Evolutionary conservation across 1,139 yeast species (phyloP).

Genomic region (Kodamaea fungicola): DNA sequence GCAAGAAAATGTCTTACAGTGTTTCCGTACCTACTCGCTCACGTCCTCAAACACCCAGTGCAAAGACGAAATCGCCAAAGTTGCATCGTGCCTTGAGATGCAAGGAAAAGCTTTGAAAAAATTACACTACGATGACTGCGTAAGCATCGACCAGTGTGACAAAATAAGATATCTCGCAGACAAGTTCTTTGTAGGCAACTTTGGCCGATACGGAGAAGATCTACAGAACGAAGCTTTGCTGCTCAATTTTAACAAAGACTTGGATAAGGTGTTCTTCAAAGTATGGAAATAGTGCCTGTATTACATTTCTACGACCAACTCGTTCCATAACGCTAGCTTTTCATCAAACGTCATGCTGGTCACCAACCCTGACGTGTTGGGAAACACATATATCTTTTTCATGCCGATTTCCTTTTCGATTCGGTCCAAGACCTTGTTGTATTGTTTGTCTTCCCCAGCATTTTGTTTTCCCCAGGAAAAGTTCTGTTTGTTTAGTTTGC

Average conservation of each 20-base stretch:
- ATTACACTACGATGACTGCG: slow-evolving; percentile 40
- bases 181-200: slow-evolving; percentile 33
- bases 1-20: slow-evolving; percentile 35
- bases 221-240: slow-evolving; percentile 23
- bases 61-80: slow-evolving; percentile 24
- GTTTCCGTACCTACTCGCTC: slow-evolving; percentile 34
- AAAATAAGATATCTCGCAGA: slow-evolving; percentile 38
- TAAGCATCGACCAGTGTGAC: slow-evolving; percentile 35
- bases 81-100: slow-evolving; percentile 30
- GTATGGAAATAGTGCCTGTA: slow-evolving; percentile 29
- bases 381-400: slow-evolving; percentile 51
- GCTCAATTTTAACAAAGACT: slow-evolving; percentile 26
- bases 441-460: slow-evolving; percentile 10
- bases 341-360: slow-evolving; percentile 44
- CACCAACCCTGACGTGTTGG: slow-evolving; percentile 77
- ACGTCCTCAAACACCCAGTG: slow-evolving; percentile 27
- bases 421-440: slow-evolving; percentile 16
- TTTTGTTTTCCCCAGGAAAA: slow-evolving; percentile 56
- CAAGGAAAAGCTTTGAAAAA: slow-evolving; percentile 35
- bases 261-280: slow-evolving; percentile 31
- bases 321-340: slow-evolving; percentile 50
- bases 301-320: slow-evolving; percentile 20
- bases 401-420: slow-evolving; percentile 14
- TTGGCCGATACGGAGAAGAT: slow-evolving; percentile 38
- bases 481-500: slow-evolving; percentile 20